Percentiles rank a stretch among this genome's conserved stretches.
Evolutionary conservation across 2,329 filamentous ascomycete species (phyloP).

Genomic region (Stachybotrys elegans): DNA sequence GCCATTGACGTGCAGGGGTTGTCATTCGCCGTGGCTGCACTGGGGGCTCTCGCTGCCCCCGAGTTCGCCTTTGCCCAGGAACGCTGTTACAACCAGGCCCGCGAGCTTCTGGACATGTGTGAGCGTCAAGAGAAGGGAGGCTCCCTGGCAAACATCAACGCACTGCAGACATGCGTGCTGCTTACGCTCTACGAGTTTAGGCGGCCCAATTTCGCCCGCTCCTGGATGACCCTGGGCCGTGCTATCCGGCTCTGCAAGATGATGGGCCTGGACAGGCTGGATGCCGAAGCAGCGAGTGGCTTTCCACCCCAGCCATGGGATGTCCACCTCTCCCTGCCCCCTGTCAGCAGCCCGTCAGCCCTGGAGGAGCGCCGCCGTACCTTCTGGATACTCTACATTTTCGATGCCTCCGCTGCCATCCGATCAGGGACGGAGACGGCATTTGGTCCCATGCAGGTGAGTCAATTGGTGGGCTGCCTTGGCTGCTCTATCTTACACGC

Average conservation of each 20-base stretch:
- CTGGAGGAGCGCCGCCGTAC: neutral
- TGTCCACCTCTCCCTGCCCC: neutral
- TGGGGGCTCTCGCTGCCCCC: slow-evolving; percentile 3
- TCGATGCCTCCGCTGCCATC: slow-evolving; percentile 2
- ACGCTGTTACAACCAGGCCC: slow-evolving; percentile 5
- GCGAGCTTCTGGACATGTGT: slow-evolving; percentile 6
- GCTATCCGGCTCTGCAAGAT: slow-evolving; percentile 6
- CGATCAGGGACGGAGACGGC: neutral
- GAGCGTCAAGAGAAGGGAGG: slow-evolving; percentile 6
- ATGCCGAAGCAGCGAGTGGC: too few species aligned
- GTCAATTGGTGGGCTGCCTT: neutral
- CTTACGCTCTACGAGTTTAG: slow-evolving; percentile 7
- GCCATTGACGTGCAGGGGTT: slow-evolving; percentile 4
- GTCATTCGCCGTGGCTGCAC: slow-evolving; percentile 4
- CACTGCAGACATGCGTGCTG: slow-evolving; percentile 4
- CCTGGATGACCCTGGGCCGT: slow-evolving; percentile 7
- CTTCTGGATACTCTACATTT: neutral
- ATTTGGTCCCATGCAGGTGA: neutral
- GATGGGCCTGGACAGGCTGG: slow-evolving; percentile 5
- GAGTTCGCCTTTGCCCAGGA: slow-evolving; percentile 1
- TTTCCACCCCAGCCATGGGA: slow-evolving; percentile 1
- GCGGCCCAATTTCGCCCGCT: slow-evolving; percentile 7
- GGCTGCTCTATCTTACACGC: neutral
- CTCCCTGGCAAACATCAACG: slow-evolving; percentile 5
- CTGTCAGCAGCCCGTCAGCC: neutral